Evolutionary conservation across 257 asterid species (phyloP).

Genomic region (Eustoma russellianum): DNA sequence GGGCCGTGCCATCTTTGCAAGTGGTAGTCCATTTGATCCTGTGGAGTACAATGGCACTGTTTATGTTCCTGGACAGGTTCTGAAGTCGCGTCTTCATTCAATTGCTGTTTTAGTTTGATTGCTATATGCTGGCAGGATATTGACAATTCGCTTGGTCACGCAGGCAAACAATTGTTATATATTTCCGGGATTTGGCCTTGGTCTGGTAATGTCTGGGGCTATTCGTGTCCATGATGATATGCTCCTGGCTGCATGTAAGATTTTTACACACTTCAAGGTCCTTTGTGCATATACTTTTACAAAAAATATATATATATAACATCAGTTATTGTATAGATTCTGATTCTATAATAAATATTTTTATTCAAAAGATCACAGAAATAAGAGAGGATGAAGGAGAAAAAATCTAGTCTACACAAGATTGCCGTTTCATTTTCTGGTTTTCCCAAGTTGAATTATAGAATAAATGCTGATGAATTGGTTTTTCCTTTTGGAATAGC

Average conservation of each 20-base stretch:
- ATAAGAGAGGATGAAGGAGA: too few species aligned
- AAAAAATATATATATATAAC: background rate
- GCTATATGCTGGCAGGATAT: background rate
- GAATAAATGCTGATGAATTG: background rate
- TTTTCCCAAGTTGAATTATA: background rate
- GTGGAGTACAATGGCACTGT: slow-evolving; percentile 57
- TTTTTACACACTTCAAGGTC: background rate
- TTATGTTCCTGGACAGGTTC: slow-evolving; percentile 75
- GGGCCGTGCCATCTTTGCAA: slow-evolving; percentile 87
- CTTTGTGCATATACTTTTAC: background rate
- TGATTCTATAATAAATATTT: too few species aligned
- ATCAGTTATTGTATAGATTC: background rate
- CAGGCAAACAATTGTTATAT: slow-evolving; percentile 96
- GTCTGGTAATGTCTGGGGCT: slow-evolving; percentile 82
- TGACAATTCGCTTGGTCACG: slow-evolving; percentile 7
- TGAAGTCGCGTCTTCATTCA: background rate
- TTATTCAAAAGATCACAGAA: too few species aligned
- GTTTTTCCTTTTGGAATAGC: slow-evolving; percentile 40
- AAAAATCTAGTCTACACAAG: too few species aligned
- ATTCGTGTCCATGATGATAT: slow-evolving; percentile 91
- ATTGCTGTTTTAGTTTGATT: background rate
- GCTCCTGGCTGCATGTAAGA: slow-evolving; percentile 96
- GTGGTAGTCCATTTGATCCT: slow-evolving; percentile 91
- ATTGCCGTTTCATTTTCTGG: too few species aligned
- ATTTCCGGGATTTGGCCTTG: slow-evolving; percentile 92